Percentiles rank a stretch among this genome's conserved stretches.
These are phyloP conservation scores for Myxozyma vanderwaltii DNA, from an alignment of 805 yeast species.

Conservation along the genomic window DNA sequence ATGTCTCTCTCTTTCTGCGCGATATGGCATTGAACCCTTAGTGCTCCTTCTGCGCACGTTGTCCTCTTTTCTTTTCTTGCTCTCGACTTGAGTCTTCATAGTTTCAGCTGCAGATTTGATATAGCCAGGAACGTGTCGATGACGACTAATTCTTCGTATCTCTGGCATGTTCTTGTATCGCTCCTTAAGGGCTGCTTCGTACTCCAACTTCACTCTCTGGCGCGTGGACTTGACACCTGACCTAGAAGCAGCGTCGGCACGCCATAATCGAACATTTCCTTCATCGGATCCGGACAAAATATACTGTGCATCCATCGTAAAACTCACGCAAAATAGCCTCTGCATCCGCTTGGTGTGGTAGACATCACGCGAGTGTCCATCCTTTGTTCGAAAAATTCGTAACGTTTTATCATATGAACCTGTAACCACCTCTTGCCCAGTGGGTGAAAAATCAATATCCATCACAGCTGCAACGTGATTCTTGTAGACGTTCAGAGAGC, in stretches of 20 bases:
- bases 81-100: slow-evolving; percentile 69
- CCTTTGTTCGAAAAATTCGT: slow-evolving; percentile 69
- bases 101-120: slow-evolving; percentile 88
- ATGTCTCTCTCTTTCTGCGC: slow-evolving; percentile 79
- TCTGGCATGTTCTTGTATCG: slow-evolving; percentile 97
- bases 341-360: slow-evolving; percentile 99
- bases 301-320: slow-evolving; percentile 85
- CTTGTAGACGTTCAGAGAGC: slow-evolving; percentile 81
- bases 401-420: slow-evolving; percentile 95
- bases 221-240: slow-evolving; percentile 77
- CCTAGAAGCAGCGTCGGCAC: slow-evolving; percentile 83
- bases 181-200: slow-evolving; percentile 88
- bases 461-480: slow-evolving; percentile 96
- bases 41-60: slow-evolving; percentile 81
- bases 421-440: slow-evolving; percentile 93
- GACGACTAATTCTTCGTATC: slow-evolving; percentile 82
- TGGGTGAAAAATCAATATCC: slow-evolving; percentile 93
- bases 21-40: slow-evolving; percentile 47
- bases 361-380: slow-evolving; percentile 92
- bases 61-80: slow-evolving; percentile 77
- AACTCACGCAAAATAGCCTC: slow-evolving; percentile 80
- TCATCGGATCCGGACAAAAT: slow-evolving; percentile 92
- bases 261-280: slow-evolving; percentile 92
- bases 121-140: slow-evolving; percentile 86
- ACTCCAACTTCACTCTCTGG: slow-evolving; percentile 81